Percentiles rank a stretch among this genome's conserved stretches.
These are phyloP conservation scores for Cinnamomum micranthum DNA, from an alignment of 164 flowering plant species.

Conservation along the genomic window DNA sequence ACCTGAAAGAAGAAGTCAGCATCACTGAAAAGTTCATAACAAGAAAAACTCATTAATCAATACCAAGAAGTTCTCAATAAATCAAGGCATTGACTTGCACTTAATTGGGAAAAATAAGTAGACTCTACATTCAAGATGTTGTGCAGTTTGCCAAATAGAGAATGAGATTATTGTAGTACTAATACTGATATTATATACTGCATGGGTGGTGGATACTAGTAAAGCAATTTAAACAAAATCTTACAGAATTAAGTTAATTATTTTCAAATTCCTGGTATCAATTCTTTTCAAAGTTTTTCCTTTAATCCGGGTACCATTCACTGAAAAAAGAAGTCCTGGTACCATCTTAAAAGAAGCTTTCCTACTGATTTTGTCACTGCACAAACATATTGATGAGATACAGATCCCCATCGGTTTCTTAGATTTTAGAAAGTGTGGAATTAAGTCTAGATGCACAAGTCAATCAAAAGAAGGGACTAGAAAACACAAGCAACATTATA, in stretches of 20 bases:
- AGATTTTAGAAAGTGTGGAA: background rate
- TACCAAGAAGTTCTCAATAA: background rate
- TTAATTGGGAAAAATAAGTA: too few species aligned
- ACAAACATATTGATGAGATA: background rate
- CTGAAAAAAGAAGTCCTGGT: too few species aligned
- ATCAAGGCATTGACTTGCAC: background rate
- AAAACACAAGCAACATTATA: background rate
- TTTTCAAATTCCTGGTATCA: background rate
- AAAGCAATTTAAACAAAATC: background rate
- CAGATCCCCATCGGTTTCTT: background rate
- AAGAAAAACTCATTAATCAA: background rate
- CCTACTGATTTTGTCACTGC: too few species aligned
- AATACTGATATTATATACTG: background rate
- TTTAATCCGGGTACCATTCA: too few species aligned
- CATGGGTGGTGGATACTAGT: background rate
- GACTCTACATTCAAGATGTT: background rate
- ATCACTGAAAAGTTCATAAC: background rate
- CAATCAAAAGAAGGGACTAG: background rate
- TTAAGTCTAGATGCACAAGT: background rate
- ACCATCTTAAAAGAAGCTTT: too few species aligned
- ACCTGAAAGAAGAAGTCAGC: conserved; percentile 34
- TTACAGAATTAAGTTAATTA: background rate
- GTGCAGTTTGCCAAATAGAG: background rate
- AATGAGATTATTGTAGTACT: background rate
- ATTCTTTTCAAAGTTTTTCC: too few species aligned